Evolutionary conservation across 441 rosid genomes (phyloP).

Genomic region (Geranium incanum): DNA sequence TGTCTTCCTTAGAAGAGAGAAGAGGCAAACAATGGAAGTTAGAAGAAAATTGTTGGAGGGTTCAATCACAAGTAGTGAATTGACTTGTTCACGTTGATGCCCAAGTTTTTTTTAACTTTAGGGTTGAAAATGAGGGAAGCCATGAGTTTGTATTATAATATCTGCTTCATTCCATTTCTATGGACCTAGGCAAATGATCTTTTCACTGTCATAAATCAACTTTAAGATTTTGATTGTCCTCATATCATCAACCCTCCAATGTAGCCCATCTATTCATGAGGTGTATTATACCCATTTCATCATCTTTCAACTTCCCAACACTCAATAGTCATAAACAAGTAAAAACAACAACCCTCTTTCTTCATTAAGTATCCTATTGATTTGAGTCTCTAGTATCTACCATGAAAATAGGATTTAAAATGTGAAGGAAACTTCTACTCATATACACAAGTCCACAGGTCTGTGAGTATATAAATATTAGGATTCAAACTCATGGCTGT

Average conservation of each 20-base stretch:
- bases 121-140: neutral
- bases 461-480: too few relatives aligned
- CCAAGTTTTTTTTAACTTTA: neutral
- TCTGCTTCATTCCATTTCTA: too few relatives aligned
- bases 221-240: neutral
- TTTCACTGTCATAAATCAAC: slow-evolving; percentile 22
- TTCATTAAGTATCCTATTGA: neutral
- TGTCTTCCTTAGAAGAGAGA: neutral
- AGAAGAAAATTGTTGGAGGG: neutral
- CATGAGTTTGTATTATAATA: neutral
- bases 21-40: neutral
- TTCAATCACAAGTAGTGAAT: neutral
- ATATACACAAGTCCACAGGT: too few relatives aligned
- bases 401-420: neutral
- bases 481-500: too few relatives aligned
- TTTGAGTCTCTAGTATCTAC: neutral
- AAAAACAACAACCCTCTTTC: neutral
- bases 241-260: slow-evolving; percentile 9
- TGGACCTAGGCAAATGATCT: too few relatives aligned
- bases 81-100: neutral
- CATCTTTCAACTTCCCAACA: neutral
- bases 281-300: neutral
- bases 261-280: slow-evolving; percentile 24
- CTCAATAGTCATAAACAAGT: neutral
- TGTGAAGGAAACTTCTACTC: neutral